These are phyloP conservation scores for Ophiostoma ulmi DNA, from an alignment of 2,329 filamentous ascomycete genomes.

Conservation along the genomic window DNA sequence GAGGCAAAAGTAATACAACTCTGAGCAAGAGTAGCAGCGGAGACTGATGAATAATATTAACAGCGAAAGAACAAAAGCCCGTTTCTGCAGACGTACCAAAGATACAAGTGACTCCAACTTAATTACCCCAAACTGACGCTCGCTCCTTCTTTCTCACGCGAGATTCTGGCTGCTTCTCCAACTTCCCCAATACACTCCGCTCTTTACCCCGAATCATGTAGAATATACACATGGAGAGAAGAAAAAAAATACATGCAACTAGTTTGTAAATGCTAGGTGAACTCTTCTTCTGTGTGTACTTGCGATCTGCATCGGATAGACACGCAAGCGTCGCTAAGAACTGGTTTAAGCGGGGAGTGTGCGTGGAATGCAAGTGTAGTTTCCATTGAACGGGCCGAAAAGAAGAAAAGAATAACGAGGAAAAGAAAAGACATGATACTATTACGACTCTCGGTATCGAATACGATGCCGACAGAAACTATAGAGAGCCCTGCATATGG, in stretches of 20 bases:
- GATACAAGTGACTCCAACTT: background rate
- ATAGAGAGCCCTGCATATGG: background rate
- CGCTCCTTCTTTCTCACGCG: background rate
- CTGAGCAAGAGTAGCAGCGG: background rate
- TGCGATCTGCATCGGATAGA: background rate
- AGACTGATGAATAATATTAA: background rate
- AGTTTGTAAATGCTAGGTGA: background rate
- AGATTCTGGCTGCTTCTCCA: background rate
- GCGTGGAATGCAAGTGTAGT: background rate
- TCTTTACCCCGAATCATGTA: background rate
- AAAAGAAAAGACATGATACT: background rate
- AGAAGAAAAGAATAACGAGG: background rate
- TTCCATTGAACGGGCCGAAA: slow-evolving; percentile 5
- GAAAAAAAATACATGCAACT: background rate
- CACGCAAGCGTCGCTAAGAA: background rate
- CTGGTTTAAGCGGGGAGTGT: slow-evolving; percentile 9
- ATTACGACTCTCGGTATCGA: background rate
- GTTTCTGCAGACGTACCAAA: background rate
- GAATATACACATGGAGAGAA: background rate
- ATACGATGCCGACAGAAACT: background rate
- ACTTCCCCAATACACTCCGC: slow-evolving; percentile 5
- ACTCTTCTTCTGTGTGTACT: background rate
- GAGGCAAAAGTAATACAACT: background rate
- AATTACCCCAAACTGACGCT: background rate
- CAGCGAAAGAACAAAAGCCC: background rate